Evolutionary conservation across 2,329 filamentous ascomycete genomes (phyloP).

Genomic region (Atkinsonella texensis): DNA sequence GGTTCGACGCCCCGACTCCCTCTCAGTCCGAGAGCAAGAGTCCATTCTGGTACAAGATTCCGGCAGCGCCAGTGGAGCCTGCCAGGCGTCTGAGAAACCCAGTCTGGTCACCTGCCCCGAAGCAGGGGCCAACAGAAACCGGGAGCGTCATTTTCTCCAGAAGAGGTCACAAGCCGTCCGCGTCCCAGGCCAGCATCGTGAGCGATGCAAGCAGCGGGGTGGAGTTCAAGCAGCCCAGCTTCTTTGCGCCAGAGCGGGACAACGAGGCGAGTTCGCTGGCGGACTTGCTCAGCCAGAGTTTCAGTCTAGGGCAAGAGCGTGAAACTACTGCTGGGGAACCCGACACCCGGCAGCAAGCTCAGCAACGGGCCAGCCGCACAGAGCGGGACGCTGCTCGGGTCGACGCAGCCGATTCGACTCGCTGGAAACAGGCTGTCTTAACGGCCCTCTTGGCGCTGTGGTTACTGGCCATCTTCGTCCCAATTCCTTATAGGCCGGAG

Average conservation of each 20-base stretch:
- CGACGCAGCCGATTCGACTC: neutral
- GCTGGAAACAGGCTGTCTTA: conserved; percentile 12
- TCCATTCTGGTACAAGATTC: conserved; percentile 60
- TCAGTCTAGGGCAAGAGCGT: conserved; percentile 25
- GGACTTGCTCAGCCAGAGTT: conserved; percentile 32
- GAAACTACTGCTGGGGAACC: conserved; percentile 4
- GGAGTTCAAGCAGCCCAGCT: conserved; percentile 47
- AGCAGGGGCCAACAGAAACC: conserved; percentile 29
- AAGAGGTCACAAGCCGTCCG: conserved; percentile 8
- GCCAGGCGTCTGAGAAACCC: conserved; percentile 52
- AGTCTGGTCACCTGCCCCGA: conserved; percentile 40
- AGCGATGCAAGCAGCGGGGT: conserved; percentile 14
- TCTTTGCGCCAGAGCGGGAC: conserved; percentile 38
- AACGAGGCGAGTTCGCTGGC: conserved; percentile 29
- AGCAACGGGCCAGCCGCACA: neutral
- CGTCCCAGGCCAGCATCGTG: conserved; percentile 5
- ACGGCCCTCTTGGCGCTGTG: conserved; percentile 14
- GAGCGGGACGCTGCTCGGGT: neutral
- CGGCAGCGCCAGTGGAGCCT: conserved; percentile 55
- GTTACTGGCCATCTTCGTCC: conserved; percentile 12
- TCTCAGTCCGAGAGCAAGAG: conserved; percentile 27
- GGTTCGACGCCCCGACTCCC: conserved; percentile 32
- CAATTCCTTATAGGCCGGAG: conserved; percentile 16
- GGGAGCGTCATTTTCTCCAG: conserved; percentile 38
- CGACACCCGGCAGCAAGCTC: neutral